Evolutionary conservation across 83 land plant species (phyloP), one percentile per base, ranked within the genome.

Genomic region (Picea mariana): DNA sequence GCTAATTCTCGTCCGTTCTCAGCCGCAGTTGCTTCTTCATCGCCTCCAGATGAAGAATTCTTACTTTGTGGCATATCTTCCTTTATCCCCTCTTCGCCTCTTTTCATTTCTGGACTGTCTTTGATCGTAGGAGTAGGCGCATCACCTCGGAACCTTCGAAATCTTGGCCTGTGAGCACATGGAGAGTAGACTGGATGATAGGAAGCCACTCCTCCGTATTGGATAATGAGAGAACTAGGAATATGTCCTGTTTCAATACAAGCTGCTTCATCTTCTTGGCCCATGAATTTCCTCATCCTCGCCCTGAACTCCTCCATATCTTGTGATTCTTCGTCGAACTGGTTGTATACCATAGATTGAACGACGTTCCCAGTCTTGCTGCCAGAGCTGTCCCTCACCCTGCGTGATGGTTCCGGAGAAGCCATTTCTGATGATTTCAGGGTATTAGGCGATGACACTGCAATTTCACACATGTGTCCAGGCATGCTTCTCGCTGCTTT

Each of bases 261-360:
- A 13, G 6, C 34, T 67, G 34, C 5, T 27, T 13, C 27, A 12
- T 2, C 34, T 38, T 67, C 34, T 38, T 67, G 24, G 16, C 1
- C 20, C 40, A 18, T 16, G 8, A 6, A 69, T 69, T 38, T 15
- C 52, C 1, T 18, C 6, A 34, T 6, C 44, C 9, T 72, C 76
- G 9, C 42, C 9, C 52, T 72, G 18, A 72, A 72, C 0, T 72
- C 23, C 40, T 18, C 52, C 24, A 8, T 9, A 20, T n/a, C 55
- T 72, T 72, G 52, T 9, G 20, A 42, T 72, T 72, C 76, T 72
- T 42, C n/a, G 52, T 72, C 76, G n/a, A n/a, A n/a, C n/a, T n/a
- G n/a, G n/a, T n/a, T n/a, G n/a, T n/a, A n/a, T n/a, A n/a, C n/a
- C n/a, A n/a, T n/a, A n/a, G n/a, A n/a, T n/a, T n/a, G n/a, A n/a